Percentiles rank a stretch among this genome's conserved stretches.
These are phyloP conservation scores for Phytophthora brassicae DNA, from an alignment of 352 stramenopile species.

Conservation along the genomic window DNA sequence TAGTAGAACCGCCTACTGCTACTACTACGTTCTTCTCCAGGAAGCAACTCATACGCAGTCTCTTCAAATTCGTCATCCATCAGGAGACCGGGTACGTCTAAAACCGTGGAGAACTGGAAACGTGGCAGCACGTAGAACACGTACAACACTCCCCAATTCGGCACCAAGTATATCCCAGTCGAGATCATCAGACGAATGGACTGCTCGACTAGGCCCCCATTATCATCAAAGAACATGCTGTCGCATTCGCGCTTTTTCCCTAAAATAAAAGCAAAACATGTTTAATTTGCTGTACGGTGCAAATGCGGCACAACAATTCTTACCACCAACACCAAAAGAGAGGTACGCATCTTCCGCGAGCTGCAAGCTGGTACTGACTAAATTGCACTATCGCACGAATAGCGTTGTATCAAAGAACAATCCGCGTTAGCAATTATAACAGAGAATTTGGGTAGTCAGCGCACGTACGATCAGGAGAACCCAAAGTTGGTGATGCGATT, in stretches of 20 bases:
- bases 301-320: no score
- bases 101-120: constrained; percentile 59
- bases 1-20: constrained; percentile 22
- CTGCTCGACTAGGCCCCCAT: constrained; percentile 56
- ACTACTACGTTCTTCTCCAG: constrained; percentile 20
- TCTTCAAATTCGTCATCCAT: constrained; percentile 23
- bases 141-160: constrained; percentile 69
- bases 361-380: constrained; percentile 61
- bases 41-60: constrained; percentile 16
- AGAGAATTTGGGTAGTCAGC: no score
- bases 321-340: constrained; percentile 32
- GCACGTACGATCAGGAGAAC: constrained; percentile 57
- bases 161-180: constrained; percentile 53
- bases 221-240: constrained; percentile 75
- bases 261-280: constrained; percentile 9
- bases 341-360: constrained; percentile 66
- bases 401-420: constrained; percentile 1
- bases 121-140: constrained; percentile 72
- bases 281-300: not conserved
- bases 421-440: constrained; percentile 1
- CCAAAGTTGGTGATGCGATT: constrained; percentile 73
- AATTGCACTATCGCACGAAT: constrained; percentile 47
- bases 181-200: constrained; percentile 52
- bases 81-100: constrained; percentile 59
- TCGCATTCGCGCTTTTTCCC: constrained; percentile 46